Conservation (phyloP, 345 rosid species). For the Hypericum perforatum region DNA sequence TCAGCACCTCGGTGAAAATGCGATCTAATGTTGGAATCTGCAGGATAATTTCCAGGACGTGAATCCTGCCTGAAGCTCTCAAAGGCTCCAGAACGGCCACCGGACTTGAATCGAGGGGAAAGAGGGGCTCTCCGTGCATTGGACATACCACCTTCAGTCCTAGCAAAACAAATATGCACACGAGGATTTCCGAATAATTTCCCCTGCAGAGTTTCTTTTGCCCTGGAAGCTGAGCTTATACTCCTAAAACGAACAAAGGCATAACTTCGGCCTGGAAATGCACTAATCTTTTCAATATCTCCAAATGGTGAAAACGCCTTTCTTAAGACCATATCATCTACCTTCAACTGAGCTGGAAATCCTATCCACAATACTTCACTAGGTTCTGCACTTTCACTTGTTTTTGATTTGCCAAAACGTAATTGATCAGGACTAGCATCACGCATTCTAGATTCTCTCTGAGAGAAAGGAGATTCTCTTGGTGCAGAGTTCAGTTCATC, state of each 20-base stretch:
- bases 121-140: conserved; percentile 44
- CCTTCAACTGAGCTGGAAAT: conserved; percentile 71
- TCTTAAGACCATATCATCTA: conserved; percentile 67
- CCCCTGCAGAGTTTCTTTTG: conserved; percentile 92
- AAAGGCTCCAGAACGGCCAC: conserved; percentile 40
- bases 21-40: conserved; percentile 21
- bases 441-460: conserved; percentile 52
- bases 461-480: conserved; percentile 38
- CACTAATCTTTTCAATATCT: conserved; percentile 70
- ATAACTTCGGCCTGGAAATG: conserved; percentile 92
- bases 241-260: conserved; percentile 79
- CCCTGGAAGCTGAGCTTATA: conserved; percentile 58
- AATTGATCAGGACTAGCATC: conserved; percentile 51
- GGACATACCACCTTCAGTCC: conserved; percentile 61
- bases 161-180: conserved; percentile 87
- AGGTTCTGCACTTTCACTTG: conserved; percentile 55
- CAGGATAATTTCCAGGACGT: conserved; percentile 24
- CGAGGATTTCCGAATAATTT: conserved; percentile 92
- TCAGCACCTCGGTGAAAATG: conserved; percentile 29
- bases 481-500: conserved; percentile 40
- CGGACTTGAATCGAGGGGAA: conserved; percentile 49
- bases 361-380: conserved; percentile 94
- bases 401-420: conserved; percentile 44
- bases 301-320: conserved; percentile 83
- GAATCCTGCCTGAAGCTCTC: conserved; percentile 46